These are phyloP conservation scores for Sistotremastrum niveocremeum DNA, from an alignment of 768 basidiomycete species.

Conservation along the genomic window DNA sequence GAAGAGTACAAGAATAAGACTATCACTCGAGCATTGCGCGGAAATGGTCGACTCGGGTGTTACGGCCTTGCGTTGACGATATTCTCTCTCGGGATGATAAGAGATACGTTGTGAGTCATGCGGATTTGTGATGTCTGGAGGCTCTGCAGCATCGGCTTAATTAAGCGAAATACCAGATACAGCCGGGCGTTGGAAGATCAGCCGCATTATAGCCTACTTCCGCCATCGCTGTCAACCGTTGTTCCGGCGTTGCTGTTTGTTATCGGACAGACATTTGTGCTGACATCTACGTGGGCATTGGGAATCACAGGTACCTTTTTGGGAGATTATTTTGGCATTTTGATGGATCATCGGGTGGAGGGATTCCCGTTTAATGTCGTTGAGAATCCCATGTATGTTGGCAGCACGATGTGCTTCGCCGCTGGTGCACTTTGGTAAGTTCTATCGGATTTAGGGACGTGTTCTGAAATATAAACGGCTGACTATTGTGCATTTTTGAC, in stretches of 20 bases:
- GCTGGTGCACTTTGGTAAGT: conserved; percentile 78
- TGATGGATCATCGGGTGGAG: conserved; percentile 83
- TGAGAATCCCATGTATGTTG: conserved; percentile 93
- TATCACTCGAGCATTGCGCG: conserved; percentile 71
- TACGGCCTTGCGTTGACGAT: conserved; percentile 81
- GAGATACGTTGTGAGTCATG: conserved; percentile 66
- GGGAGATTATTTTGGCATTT: conserved; percentile 68
- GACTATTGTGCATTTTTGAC: neutral
- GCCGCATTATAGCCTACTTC: conserved; percentile 52
- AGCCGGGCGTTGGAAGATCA: conserved; percentile 63
- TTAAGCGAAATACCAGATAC: conserved; percentile 36
- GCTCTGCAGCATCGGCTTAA: neutral
- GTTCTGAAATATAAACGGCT: too few species aligned
- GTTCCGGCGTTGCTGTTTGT: conserved; percentile 49
- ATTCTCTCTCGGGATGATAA: conserved; percentile 71
- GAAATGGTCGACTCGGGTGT: conserved; percentile 61
- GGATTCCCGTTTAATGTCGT: conserved; percentile 95
- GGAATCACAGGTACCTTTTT: conserved; percentile 92
- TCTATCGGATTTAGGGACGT: neutral
- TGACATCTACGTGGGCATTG: conserved; percentile 79
- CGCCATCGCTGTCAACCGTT: conserved; percentile 46
- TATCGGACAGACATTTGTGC: conserved; percentile 71
- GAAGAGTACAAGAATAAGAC: conserved; percentile 75
- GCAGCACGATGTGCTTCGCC: conserved; percentile 81
- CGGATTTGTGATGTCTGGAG: neutral